A percentile compares a stretch with the other conserved stretches of the same genome.
These are phyloP conservation scores for Calonectria naviculata DNA, from an alignment of 2,329 filamentous ascomycete species.

Conservation along the genomic window DNA sequence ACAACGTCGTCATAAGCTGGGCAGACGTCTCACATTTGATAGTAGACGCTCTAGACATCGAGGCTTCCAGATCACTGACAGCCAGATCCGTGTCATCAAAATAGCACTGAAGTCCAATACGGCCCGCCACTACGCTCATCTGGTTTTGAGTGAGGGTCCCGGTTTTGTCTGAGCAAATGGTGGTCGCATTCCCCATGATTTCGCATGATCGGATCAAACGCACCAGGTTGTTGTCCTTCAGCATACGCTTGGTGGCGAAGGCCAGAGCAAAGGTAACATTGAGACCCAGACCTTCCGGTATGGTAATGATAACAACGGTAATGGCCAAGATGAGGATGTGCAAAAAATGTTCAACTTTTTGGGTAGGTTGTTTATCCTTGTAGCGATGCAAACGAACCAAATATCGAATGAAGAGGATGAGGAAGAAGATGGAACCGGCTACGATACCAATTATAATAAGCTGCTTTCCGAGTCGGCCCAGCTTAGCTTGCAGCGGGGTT, in stretches of 20 bases:
- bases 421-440: conserved; percentile 55
- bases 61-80: conserved; percentile 29
- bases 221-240: conserved; percentile 72
- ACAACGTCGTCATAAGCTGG: conserved; percentile 44
- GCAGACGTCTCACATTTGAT: conserved; percentile 42
- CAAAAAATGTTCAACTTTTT: conserved; percentile 68
- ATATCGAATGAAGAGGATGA: conserved; percentile 54
- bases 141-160: conserved; percentile 73
- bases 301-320: conserved; percentile 69
- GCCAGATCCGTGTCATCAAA: conserved; percentile 50
- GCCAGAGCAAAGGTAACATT: conserved; percentile 71
- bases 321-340: conserved; percentile 69
- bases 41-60: conserved; percentile 34
- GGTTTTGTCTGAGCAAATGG: conserved; percentile 74
- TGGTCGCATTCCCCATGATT: conserved; percentile 73
- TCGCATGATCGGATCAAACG: conserved; percentile 69
- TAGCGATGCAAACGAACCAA: conserved; percentile 45
- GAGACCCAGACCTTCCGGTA: conserved; percentile 70
- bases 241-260: conserved; percentile 72
- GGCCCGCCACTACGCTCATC: conserved; percentile 70
- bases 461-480: conserved; percentile 82
- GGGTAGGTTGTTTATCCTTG: conserved; percentile 53
- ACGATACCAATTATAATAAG: conserved; percentile 62
- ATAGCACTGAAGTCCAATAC: conserved; percentile 55
- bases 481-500: conserved; percentile 81